Percentiles rank a stretch among this genome's conserved stretches.
These are phyloP conservation scores for Zalaria obscura DNA, from an alignment of 2,329 filamentous ascomycete species.

Conservation along the genomic window DNA sequence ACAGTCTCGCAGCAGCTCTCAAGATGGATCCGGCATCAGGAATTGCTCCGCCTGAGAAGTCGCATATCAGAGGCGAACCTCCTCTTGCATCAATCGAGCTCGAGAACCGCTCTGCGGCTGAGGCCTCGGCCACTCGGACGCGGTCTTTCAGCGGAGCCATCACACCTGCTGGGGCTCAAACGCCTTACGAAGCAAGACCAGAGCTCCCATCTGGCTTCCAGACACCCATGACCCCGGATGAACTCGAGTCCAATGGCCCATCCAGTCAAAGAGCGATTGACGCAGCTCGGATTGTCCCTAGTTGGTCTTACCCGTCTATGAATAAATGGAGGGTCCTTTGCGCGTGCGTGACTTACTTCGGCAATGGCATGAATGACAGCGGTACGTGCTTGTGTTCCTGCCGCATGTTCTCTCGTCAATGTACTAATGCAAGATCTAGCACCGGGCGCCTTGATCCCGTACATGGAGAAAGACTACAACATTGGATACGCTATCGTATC, in stretches of 20 bases:
- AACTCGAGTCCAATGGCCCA: constrained; percentile 42
- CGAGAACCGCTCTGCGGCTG: neutral
- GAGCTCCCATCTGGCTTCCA: constrained; percentile 3
- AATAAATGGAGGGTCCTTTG: constrained; percentile 56
- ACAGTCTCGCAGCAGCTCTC: constrained; percentile 1
- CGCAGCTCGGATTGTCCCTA: constrained; percentile 37
- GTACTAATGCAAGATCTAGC: constrained; percentile 16
- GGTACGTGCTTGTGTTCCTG: constrained; percentile 1
- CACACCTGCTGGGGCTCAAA: constrained; percentile 4
- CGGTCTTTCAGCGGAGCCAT: neutral
- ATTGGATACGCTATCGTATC: constrained; percentile 71
- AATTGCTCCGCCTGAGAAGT: neutral
- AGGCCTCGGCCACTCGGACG: neutral
- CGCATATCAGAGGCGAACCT: neutral
- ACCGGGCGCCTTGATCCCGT: constrained; percentile 66
- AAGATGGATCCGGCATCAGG: neutral
- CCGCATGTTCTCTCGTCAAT: neutral
- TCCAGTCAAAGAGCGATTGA: constrained; percentile 28
- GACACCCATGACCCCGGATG: constrained; percentile 21
- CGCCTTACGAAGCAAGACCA: constrained; percentile 5
- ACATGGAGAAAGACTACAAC: constrained; percentile 60
- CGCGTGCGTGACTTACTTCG: constrained; percentile 51
- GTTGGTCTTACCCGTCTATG: constrained; percentile 43
- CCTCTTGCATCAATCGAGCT: neutral
- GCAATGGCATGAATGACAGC: constrained; percentile 55